Percentiles rank a stretch among this genome's conserved stretches.
Conservation (phyloP, 208 protist genomes). For the Porcisia hertigi region DNA sequence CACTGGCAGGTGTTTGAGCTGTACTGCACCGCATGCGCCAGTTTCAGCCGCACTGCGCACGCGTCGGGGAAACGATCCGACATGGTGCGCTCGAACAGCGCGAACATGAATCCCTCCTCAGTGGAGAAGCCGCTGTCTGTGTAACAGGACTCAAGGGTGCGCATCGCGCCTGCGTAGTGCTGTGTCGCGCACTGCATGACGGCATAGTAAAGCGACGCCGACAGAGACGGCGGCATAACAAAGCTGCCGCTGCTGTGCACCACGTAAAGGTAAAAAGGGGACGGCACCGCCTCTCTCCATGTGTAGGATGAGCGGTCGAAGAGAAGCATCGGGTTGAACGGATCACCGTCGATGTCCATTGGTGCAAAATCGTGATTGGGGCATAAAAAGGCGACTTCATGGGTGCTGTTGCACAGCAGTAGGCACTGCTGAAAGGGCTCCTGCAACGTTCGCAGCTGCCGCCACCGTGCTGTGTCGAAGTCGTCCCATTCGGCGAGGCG, state of each 20-base stretch:
- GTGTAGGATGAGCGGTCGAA: conserved; percentile 71
- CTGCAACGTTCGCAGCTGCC: conserved; percentile 37
- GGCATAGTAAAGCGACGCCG: conserved; percentile 92
- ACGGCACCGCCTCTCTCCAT: conserved; percentile 77
- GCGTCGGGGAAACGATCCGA: conserved; percentile 81
- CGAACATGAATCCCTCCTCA: conserved; percentile 78
- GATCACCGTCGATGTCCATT: conserved; percentile 49
- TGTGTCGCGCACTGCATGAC: conserved; percentile 89
- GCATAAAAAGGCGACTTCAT: conserved; percentile 65
- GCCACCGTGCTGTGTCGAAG: conserved; percentile 11
- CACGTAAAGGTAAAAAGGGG: conserved; percentile 89
- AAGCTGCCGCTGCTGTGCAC: conserved; percentile 91
- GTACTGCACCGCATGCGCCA: conserved; percentile 84
- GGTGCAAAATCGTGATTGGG: conserved; percentile 77
- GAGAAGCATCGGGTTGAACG: conserved; percentile 61
- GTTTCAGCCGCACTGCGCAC: conserved; percentile 85
- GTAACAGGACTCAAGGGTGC: conserved; percentile 77
- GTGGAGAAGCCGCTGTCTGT: conserved; percentile 60
- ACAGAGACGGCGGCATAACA: conserved; percentile 82
- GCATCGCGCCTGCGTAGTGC: conserved; percentile 83
- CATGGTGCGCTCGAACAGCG: conserved; percentile 53
- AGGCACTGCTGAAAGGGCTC: conserved; percentile 68
- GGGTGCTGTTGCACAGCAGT: conserved; percentile 57
- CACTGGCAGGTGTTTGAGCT: conserved; percentile 68
- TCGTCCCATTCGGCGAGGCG: conserved; percentile 61